Base-by-base conservation (phyloP, 2,329 filamentous ascomycete species). In the Tolypocladium nubicola region DNA sequence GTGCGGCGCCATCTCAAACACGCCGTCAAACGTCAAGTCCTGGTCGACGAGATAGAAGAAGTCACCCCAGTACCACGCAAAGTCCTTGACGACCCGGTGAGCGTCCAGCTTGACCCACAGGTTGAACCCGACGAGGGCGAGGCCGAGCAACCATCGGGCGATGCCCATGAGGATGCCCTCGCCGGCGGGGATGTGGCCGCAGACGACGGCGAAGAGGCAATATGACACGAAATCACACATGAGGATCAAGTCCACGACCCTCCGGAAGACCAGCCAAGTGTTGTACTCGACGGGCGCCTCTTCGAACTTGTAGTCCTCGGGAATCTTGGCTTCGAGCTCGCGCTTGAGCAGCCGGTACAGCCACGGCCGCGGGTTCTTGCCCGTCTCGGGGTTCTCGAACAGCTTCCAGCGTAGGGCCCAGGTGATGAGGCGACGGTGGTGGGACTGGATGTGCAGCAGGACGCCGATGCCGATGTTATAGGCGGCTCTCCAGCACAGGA, bases 211-310 rank as follows among this genome's bases (percentile, higher is more conserved):
- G 76, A 97, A 99, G 58, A 97, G 84, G 73, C 90, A 94, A 79
- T 97, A 99, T 53, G 93, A 96, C 61, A 89, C 86, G 72, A 99
- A 99, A 76, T 99, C 94, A 79, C 92, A 97, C 91, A 99, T 96
- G 68, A 99, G 79, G 70, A 97, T 97, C 71, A 99, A 77, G 76
- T 99, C 94, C 69, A 97, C 94, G 38, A 97, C 83, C 66, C 94
- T 87, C 64, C 94, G 87, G 76, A 99, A 99, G 64, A 97, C 84
- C 57, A 99, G 82, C 94, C 94, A 99, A 47, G 94, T 96, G 76
- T 99, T 99, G 82, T 97, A 99, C 80, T 99, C 94, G 71, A 97
- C 79, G 19, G 94, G 94, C 0, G 93, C 93, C 65, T 89, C 83
- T 65, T 96, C 92, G 68, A 99, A 96, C 62, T 86, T 85, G 77